Percentiles rank a stretch among this genome's conserved stretches.
Conservation (phyloP, 176 grass and related monocot genomes). For the Avena sativa region DNA sequence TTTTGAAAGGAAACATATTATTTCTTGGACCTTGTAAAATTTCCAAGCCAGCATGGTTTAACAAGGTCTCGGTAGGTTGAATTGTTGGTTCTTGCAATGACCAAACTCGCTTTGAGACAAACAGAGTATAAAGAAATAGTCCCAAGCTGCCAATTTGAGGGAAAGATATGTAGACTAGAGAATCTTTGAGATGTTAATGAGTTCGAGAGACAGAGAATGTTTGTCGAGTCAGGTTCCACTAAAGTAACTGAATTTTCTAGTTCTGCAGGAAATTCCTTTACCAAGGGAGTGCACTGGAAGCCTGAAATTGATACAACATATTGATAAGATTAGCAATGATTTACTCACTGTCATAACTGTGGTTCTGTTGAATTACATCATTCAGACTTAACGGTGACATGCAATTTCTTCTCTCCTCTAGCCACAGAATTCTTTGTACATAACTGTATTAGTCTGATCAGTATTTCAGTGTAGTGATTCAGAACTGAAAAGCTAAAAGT, state of each 20-base stretch:
- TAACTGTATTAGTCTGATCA: conserved; percentile 3
- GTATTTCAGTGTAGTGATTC: conserved; percentile 8
- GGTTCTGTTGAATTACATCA: background rate
- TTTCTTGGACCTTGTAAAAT: background rate
- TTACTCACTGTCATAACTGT: background rate
- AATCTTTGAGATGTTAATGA: background rate
- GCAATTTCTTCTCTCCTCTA: background rate
- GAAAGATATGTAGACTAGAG: background rate
- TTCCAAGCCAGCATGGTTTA: background rate
- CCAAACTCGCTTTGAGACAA: conserved; percentile 7
- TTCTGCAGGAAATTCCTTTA: background rate
- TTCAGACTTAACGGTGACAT: background rate
- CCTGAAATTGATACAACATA: background rate
- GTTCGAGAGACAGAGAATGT: background rate
- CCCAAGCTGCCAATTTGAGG: conserved; percentile 18
- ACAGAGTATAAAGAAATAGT: background rate
- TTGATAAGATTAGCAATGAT: background rate
- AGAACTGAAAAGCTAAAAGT: conserved; percentile 7
- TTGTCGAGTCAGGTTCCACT: background rate
- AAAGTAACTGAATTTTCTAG: conserved; percentile 3
- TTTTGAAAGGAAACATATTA: conserved; percentile 1
- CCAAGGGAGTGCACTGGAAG: background rate
- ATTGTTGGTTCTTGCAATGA: conserved; percentile 31
- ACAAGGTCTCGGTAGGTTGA: background rate
- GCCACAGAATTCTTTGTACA: background rate